Evolutionary conservation across 2,329 filamentous ascomycete species (phyloP).

Genomic region (Blastomyces silverae): DNA sequence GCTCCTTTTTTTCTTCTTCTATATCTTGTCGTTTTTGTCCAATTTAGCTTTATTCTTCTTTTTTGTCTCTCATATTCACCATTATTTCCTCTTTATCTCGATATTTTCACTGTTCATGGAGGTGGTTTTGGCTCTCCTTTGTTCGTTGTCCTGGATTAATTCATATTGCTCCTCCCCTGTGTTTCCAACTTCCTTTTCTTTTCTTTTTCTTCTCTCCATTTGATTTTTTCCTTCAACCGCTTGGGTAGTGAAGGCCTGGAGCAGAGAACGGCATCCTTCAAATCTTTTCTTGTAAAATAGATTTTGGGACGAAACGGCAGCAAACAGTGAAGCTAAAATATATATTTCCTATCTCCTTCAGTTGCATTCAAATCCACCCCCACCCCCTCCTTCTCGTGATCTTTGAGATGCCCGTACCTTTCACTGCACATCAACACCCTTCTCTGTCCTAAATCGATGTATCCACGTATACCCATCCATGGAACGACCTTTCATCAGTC

Average conservation of each 20-base stretch:
- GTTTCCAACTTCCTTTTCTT: conserved; percentile 27
- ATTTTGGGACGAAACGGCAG: conserved; percentile 23
- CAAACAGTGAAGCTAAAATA: conserved; percentile 12
- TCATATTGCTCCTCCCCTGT: conserved; percentile 14
- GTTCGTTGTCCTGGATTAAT: conserved; percentile 1
- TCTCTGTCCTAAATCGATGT: too few relatives aligned
- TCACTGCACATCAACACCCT: neutral
- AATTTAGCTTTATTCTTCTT: conserved; percentile 16
- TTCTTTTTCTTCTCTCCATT: conserved; percentile 24
- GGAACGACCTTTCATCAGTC: too few relatives aligned
- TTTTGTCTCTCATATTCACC: conserved; percentile 14
- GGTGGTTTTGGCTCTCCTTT: neutral
- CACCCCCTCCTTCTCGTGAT: too few relatives aligned
- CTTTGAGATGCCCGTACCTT: neutral
- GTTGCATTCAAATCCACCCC: neutral
- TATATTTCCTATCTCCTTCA: conserved; percentile 7
- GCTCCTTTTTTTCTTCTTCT: conserved; percentile 18
- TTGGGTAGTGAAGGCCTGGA: conserved; percentile 7
- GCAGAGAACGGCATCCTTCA: conserved; percentile 16
- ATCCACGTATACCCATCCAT: too few relatives aligned
- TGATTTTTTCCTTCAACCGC: conserved; percentile 20
- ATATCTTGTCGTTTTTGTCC: conserved; percentile 17
- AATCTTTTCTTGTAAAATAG: conserved; percentile 31
- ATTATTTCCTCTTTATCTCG: conserved; percentile 5
- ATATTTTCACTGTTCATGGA: conserved; percentile 13